A percentile compares a stretch with the other conserved stretches of the same genome.
These are phyloP conservation scores for Musa schizocarpa DNA, from an alignment of 176 grass and related monocot species.

Conservation along the genomic window DNA sequence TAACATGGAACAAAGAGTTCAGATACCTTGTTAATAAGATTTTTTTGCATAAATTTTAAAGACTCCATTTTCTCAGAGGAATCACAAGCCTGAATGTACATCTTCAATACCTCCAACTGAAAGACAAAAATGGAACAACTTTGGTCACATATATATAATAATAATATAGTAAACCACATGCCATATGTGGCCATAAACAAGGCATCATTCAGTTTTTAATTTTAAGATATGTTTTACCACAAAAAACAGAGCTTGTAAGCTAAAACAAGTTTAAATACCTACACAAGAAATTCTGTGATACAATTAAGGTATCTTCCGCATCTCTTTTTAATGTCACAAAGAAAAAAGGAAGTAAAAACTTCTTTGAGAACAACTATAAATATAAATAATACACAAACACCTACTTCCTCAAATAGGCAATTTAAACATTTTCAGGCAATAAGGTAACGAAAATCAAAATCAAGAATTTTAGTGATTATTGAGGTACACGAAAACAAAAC, in stretches of 20 bases:
- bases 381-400: too few relatives aligned
- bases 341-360: too few relatives aligned
- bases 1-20: not conserved
- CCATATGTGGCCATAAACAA: not conserved
- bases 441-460: too few relatives aligned
- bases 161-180: not conserved
- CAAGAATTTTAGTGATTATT: too few relatives aligned
- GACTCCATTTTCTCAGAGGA: constrained; percentile 58
- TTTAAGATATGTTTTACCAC: not conserved
- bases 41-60: constrained; percentile 65
- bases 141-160: not conserved
- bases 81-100: constrained; percentile 47
- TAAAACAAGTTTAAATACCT: not conserved
- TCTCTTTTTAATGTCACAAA: too few relatives aligned
- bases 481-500: too few relatives aligned
- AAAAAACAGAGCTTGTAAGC: not conserved
- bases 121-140: constrained; percentile 17
- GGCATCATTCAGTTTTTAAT: not conserved
- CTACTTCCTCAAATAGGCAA: too few relatives aligned
- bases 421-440: too few relatives aligned
- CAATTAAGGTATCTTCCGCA: too few relatives aligned
- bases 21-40: constrained; percentile 77
- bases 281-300: too few relatives aligned
- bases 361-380: too few relatives aligned
- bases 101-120: constrained; percentile 74